A percentile compares a stretch with the other conserved stretches of the same genome.
Evolutionary conservation across 1,284 basidiomycete species (phyloP).

Genomic region (Ceratobasidium sp.): DNA sequence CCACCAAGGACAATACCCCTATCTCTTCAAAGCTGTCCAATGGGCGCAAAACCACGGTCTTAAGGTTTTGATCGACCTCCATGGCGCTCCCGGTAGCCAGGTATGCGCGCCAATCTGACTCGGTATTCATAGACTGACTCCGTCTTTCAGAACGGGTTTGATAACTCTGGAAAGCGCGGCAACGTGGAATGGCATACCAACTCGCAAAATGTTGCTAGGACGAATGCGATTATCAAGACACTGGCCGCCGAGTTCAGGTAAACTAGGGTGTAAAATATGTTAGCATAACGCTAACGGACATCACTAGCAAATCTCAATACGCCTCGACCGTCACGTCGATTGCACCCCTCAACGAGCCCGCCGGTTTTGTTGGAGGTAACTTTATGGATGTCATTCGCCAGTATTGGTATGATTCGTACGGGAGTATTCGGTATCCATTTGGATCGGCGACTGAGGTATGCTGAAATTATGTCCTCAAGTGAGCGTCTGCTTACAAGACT

Average conservation of each 20-base stretch:
- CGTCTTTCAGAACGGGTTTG: conserved; percentile 61
- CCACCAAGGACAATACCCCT: conserved; percentile 71
- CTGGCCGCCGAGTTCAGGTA: conserved; percentile 55
- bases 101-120: background rate
- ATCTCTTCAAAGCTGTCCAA: conserved; percentile 63
- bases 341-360: conserved; percentile 81
- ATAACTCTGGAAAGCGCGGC: conserved; percentile 82
- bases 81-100: conserved; percentile 85
- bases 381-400: conserved; percentile 66
- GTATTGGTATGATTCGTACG: conserved; percentile 77
- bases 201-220: conserved; percentile 70
- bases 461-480: conserved; percentile 40
- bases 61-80: conserved; percentile 77
- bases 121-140: background rate
- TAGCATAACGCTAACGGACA: conserved; percentile 60
- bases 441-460: background rate
- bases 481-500: conserved; percentile 44
- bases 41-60: conserved; percentile 81
- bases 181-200: conserved; percentile 73
- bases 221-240: conserved; percentile 69
- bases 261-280: conserved; percentile 44
- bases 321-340: conserved; percentile 57
- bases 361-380: conserved; percentile 66
- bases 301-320: conserved; percentile 43
- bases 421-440: conserved; percentile 67